A percentile compares a stretch with the other conserved stretches of the same genome.
These are phyloP conservation scores for Sicyos edulis DNA, from an alignment of 306 rosid genomes.

Conservation along the genomic window DNA sequence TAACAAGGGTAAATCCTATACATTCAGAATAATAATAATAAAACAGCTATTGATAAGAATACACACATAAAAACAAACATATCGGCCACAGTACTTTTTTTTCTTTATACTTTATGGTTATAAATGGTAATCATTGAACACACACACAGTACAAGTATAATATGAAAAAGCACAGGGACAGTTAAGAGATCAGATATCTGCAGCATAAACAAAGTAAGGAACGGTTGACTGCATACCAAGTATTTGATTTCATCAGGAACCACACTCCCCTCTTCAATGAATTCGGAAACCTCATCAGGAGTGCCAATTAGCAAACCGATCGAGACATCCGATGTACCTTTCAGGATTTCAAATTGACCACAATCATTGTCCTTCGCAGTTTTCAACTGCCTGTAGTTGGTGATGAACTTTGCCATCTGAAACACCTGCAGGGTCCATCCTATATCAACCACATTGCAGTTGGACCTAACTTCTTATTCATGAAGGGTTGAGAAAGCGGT, in stretches of 20 bases:
- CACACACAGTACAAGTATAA: no score
- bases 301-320: slow-evolving; percentile 25
- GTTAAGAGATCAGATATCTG: not conserved
- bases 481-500: not conserved
- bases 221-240: slow-evolving; percentile 25
- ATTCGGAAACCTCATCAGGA: slow-evolving; percentile 21
- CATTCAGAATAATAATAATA: not conserved
- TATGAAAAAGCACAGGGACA: not conserved
- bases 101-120: not conserved
- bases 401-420: slow-evolving; percentile 19
- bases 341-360: not conserved
- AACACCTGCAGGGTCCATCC: slow-evolving; percentile 22
- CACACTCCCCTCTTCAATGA: slow-evolving; percentile 28
- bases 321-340: slow-evolving; percentile 15
- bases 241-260: slow-evolving; percentile 21
- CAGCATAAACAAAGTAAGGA: not conserved
- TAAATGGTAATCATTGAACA: not conserved
- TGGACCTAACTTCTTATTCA: not conserved
- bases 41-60: no score
- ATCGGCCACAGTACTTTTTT: not conserved
- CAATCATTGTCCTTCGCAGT: not conserved
- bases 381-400: not conserved
- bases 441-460: not conserved
- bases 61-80: not conserved
- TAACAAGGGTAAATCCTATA: not conserved